phyloP scores from a whole-genome alignment of 345 rosid species.

The Litchi chinensis region DNA sequence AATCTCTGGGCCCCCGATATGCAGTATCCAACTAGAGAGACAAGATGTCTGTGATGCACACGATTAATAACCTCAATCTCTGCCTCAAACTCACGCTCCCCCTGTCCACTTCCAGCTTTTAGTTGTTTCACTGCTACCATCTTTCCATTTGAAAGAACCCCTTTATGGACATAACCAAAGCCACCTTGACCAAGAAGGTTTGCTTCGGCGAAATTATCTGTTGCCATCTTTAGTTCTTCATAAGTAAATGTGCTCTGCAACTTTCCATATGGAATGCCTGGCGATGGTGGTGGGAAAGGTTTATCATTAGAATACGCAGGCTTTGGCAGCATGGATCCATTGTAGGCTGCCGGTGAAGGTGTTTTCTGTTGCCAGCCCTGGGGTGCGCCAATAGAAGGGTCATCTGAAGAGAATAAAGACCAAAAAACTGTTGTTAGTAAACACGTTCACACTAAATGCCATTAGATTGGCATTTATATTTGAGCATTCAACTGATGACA shows the following conservation, averaged over 20 bases:
- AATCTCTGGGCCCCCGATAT: constrained; percentile 52
- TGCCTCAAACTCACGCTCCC: constrained; percentile 67
- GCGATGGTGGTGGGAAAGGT: constrained; percentile 33
- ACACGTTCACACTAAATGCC: neutral
- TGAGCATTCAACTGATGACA: neutral
- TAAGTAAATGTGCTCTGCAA: constrained; percentile 53
- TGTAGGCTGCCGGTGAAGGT: constrained; percentile 20
- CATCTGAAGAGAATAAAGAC: constrained; percentile 30
- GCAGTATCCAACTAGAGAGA: constrained; percentile 72
- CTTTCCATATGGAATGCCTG: constrained; percentile 42
- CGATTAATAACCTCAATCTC: constrained; percentile 65
- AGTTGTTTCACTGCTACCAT: constrained; percentile 73
- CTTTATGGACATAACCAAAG: constrained; percentile 74
- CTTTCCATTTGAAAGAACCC: constrained; percentile 57
- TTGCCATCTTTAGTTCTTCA: constrained; percentile 59
- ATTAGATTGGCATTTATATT: neutral
- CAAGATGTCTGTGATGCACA: constrained; percentile 74
- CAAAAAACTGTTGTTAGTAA: neutral
- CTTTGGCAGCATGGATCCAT: constrained; percentile 31
- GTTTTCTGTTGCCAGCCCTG: constrained; percentile 43
- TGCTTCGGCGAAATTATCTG: constrained; percentile 44
- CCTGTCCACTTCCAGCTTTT: constrained; percentile 70
- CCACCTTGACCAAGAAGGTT: constrained; percentile 81
- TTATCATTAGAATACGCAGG: constrained; percentile 30
- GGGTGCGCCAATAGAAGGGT: constrained; percentile 11